A percentile compares a stretch with the other conserved stretches of the same genome.
phyloP scores from a whole-genome alignment of 78 protist species.

The Dictyostelium capitatum region DNA sequence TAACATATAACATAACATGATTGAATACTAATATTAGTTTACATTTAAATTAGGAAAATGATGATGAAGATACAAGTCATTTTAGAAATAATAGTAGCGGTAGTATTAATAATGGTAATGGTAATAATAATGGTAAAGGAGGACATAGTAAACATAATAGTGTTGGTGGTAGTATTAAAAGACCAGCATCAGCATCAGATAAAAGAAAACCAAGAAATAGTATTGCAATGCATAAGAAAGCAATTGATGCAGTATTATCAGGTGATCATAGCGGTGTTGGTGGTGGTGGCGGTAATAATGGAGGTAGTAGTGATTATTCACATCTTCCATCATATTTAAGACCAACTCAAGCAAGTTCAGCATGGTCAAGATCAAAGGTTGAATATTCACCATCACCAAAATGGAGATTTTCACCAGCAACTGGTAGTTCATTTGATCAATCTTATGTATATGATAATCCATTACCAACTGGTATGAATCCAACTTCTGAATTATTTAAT shows the following conservation, averaged over 20 bases:
- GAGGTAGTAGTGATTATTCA: background rate
- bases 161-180: background rate
- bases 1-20: too few species aligned
- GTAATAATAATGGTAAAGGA: background rate
- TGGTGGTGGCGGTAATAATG: background rate
- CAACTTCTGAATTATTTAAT: background rate
- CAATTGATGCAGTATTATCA: slow-evolving; percentile 55
- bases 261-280: background rate
- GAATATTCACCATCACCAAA: slow-evolving; percentile 26
- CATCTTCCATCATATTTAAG: slow-evolving; percentile 54
- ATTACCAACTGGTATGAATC: slow-evolving; percentile 23
- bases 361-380: slow-evolving; percentile 52
- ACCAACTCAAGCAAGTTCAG: slow-evolving; percentile 62
- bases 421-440: too few species aligned
- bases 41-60: background rate
- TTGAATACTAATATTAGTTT: background rate
- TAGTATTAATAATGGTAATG: background rate
- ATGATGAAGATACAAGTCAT: slow-evolving; percentile 27
- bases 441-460: background rate
- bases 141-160: background rate
- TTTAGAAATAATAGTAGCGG: background rate
- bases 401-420: slow-evolving; percentile 7
- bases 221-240: slow-evolving; percentile 74
- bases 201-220: slow-evolving; percentile 64
- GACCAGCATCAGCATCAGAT: slow-evolving; percentile 74